Evolutionary conservation across 805 yeast species (phyloP), one percentile per base, ranked within the genome.

Genomic region (Yamadazyma akitaensis): DNA sequence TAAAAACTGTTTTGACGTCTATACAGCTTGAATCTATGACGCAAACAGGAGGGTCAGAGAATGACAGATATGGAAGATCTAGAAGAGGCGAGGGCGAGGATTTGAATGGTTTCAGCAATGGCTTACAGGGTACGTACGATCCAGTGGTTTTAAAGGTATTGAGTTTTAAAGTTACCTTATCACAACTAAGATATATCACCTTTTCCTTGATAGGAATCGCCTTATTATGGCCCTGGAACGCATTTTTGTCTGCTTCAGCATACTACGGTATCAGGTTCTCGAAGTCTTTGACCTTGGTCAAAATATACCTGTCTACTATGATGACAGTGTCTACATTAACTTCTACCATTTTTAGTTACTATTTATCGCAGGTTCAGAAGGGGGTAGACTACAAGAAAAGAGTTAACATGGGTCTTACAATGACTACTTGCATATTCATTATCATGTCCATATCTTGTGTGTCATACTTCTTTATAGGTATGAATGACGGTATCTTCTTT

Each of bases 171-270:
- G 28, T 51, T 53, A 53, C 53, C n/a, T 53, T 67, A 13, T 62
- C 72, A 2, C 67, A 61, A 50, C 56, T 72, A 19, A 58, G 61
- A 38, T 88, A 86, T 58, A 24, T 75, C 10, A 79, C 92, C 0
- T 89, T 85, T 57, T 65, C 81, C 19, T 55, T 79, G 11, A 75
- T 87, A 7, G 97, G 97, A 0, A 73, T 88, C 12, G 85, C 96
- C 1, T 72, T 85, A 17, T 72, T 92, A 17, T 92, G 98, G 97
- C 98, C 98, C 0, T 92, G 98, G 97, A 94, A 92, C 70, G 82
- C 94, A 55, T 84, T 91, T 52, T 66, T 94, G 9, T 81, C 95
- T 1, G 96, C 97, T 0, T 79, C 96, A 0, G 85, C 85, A 8
- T 90, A 88, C 64, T 88, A 89, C 58, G 74, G 77, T 48, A 76